A percentile compares a stretch with the other conserved stretches of the same genome.
Evolutionary conservation across 2,329 filamentous ascomycete genomes (phyloP).

Genomic region (Penicillium sp.): DNA sequence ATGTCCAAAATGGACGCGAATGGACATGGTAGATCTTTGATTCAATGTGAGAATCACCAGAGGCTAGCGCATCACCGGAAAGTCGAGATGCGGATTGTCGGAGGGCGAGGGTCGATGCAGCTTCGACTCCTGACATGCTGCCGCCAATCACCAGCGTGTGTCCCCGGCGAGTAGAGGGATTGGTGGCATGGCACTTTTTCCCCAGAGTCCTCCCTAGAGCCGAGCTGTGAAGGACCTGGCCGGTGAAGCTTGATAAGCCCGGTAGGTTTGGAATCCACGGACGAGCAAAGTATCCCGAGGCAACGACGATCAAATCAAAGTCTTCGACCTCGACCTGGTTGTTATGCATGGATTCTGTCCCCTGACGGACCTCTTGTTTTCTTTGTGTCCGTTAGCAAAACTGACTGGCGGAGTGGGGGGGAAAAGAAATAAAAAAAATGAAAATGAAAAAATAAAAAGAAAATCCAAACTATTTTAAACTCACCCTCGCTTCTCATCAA

Average conservation of each 20-base stretch:
- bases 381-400: background rate
- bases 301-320: constrained; percentile 68
- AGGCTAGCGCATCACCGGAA: background rate
- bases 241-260: constrained; percentile 24
- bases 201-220: constrained; percentile 47
- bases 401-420: no score
- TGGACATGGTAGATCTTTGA: constrained; percentile 60
- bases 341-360: background rate
- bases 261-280: constrained; percentile 48
- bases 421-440: background rate
- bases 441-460: background rate
- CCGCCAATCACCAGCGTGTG: constrained; percentile 71
- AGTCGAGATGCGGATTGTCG: constrained; percentile 59
- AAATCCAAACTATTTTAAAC: background rate
- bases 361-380: background rate
- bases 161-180: constrained; percentile 33
- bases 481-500: constrained; percentile 13
- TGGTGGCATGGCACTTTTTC: background rate
- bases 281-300: constrained; percentile 69
- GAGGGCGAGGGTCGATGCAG: constrained; percentile 64
- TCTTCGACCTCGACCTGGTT: constrained; percentile 17
- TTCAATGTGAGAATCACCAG: background rate
- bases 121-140: constrained; percentile 77
- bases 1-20: constrained; percentile 65
- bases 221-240: constrained; percentile 63